Evolutionary conservation across 371 early-diverging fungal genomes (phyloP), one percentile per base, ranked within the genome.

Genomic region (Mucor saturninus): DNA sequence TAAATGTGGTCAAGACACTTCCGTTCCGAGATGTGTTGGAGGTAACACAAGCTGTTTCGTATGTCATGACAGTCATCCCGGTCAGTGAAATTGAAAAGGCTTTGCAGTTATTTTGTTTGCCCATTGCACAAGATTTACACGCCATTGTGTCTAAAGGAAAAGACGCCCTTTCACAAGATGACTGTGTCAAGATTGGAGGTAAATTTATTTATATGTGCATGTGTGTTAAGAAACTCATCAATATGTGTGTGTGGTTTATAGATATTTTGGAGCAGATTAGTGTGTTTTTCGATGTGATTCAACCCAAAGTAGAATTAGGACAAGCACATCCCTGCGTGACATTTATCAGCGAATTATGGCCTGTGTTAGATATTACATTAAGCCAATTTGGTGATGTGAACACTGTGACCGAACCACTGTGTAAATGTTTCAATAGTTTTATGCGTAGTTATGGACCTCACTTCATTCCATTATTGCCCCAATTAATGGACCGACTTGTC

Each of bases 11-110:
- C 13, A 84, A 82, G 35, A 79, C 80, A 30, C 70, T 96, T 14
- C 83, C 85, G n/a, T 84, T 79, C 13, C 69, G 73, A 53, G 98
- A 98, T 62, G 74, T 88, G 5, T 54, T 84, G 10, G 95, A 97
- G 40, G 84, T 98, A 3, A 91, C 95, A 0, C 92, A 91, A 65
- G 98, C 94, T 2, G 86, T 98, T 5, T 91, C 96, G 0, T 91
- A 94, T 59, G 91, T 97, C 7, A 78, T 97, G 35, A 86, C 86
- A 2, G 90, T 86, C 2, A 83, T 95, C 28, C 93, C 94, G 9
- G 71, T 78, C 8, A 74, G 74, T 0, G 80, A 88, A 54, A 68
- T 91, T 5, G 67, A 85, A 6, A 75, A 84, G 43, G 91, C 92
- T 0, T 75, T 98, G 52, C 88, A 92, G 56, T 75, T 84, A 62